Base-by-base conservation (phyloP, 163 green algal genomes). In the Scenedesmus sp. region DNA sequence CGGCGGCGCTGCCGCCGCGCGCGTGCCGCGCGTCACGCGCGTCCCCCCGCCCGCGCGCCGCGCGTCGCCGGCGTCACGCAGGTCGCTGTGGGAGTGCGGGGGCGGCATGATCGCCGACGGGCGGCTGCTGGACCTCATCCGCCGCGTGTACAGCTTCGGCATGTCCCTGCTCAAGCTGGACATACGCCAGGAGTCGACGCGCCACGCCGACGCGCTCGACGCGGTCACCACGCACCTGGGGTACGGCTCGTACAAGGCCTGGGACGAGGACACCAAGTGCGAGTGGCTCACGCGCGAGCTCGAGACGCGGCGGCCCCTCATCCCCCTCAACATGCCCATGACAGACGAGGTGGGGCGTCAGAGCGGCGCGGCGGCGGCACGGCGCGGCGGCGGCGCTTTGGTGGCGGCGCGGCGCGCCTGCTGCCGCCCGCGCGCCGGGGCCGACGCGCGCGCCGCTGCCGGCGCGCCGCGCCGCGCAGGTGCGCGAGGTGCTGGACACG, bases 161-260 rank as follows among this genome's bases (percentile, higher is more conserved):
- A 83, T 98, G 77, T 82, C 47, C 65, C 89, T 99, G 44, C 94
- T 98, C 83, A 98, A 97, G 91, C 90, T 99, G 71, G 95, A 99
- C 84, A 84, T 99, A 58, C 89, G 95, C 17, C 94, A 98, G 89
- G 94, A 97, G 82, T 65, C 42, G 39, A 83, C 75, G 3, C 75
- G 75, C 28, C 95, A 99, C 87, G 88, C 88, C 22, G 92, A 98
- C 39, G 87, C 91, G 18, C 62, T 99, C 28, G 87, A 96, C 79
- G 90, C 89, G 36, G 89, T 98, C 75, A 98, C 95, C 33, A 82
- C 78, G 69, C 95, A 94, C 86, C 84, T 97, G 53, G 91, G 75
- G 44, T 95, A 58, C 88, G 86, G 71, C 56, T 88, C 80, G 5
- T 98, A 97, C 83, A 81, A 85, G 62, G 81, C 92, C 78, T 97